phyloP scores from a whole-genome alignment of 2,329 filamentous ascomycete species.

The Cytospora schulzeri region DNA sequence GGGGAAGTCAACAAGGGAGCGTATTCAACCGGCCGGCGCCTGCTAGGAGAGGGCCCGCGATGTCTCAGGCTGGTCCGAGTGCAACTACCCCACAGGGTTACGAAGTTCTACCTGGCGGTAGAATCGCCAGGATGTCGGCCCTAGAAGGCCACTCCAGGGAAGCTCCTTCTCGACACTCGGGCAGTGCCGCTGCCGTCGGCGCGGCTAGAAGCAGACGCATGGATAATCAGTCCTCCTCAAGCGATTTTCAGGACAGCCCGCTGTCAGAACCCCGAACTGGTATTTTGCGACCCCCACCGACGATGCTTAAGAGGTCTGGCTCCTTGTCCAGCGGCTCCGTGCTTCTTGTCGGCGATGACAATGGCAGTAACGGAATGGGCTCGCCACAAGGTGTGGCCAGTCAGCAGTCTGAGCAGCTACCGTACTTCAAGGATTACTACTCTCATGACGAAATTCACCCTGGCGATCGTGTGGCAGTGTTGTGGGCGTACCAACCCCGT shows the following conservation, averaged over 20 bases:
- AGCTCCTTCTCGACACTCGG: constrained; percentile 57
- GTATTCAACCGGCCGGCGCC: constrained; percentile 91
- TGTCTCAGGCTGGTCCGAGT: constrained; percentile 41
- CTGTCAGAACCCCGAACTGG: constrained; percentile 63
- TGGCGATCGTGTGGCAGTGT: constrained; percentile 82
- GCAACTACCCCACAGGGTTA: constrained; percentile 55
- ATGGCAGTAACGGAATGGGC: constrained; percentile 76
- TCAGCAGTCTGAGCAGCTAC: constrained; percentile 91
- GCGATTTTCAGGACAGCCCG: constrained; percentile 72
- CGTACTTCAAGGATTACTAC: constrained; percentile 98
- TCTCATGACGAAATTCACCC: constrained; percentile 95
- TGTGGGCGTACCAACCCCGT: constrained; percentile 96
- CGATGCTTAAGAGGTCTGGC: constrained; percentile 70
- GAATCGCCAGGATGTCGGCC: constrained; percentile 94
- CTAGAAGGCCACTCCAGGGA: constrained; percentile 74
- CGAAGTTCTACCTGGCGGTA: constrained; percentile 79
- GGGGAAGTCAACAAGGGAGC: constrained; percentile 66
- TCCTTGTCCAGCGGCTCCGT: constrained; percentile 86
- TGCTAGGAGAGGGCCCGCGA: constrained; percentile 51
- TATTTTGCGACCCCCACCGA: constrained; percentile 60
- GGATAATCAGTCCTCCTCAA: constrained; percentile 68
- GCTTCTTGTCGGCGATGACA: constrained; percentile 70
- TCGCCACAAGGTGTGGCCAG: constrained; percentile 83
- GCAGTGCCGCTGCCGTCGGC: constrained; percentile 48
- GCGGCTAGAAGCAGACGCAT: constrained; percentile 49